A percentile compares a stretch with the other conserved stretches of the same genome.
Evolutionary conservation across 306 rosid species (phyloP).

Genomic region (Fragaria nilgerrensis): DNA sequence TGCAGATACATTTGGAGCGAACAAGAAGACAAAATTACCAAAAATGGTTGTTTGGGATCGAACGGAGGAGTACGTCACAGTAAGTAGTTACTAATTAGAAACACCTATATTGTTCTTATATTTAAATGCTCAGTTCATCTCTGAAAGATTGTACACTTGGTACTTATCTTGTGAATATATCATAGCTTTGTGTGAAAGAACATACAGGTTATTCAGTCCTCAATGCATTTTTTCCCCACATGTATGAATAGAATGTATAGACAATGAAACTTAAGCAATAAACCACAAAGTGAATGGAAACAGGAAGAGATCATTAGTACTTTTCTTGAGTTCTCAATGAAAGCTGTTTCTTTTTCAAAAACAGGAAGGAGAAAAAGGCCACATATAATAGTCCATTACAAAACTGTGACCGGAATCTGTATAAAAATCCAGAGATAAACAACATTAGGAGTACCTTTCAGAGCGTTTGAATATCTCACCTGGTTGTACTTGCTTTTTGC

Average conservation of each 20-base stretch:
- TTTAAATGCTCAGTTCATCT: slow-evolving; percentile 13
- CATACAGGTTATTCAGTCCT: background rate
- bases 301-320: background rate
- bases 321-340: background rate
- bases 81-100: slow-evolving; percentile 39
- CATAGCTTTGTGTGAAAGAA: background rate
- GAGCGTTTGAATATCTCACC: background rate
- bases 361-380: background rate
- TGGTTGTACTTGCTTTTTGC: background rate
- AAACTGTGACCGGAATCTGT: background rate
- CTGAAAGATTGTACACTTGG: slow-evolving; percentile 14
- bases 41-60: slow-evolving; percentile 90
- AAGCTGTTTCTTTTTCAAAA: background rate
- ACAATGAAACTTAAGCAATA: background rate
- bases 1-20: slow-evolving; percentile 69
- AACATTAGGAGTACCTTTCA: background rate
- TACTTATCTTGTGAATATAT: slow-evolving; percentile 15
- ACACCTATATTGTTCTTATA: background rate
- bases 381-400: background rate
- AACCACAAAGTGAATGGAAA: background rate
- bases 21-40: slow-evolving; percentile 54
- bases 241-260: background rate
- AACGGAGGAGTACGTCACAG: slow-evolving; percentile 63
- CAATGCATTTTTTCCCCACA: background rate
- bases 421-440: background rate